Percentiles rank a stretch among this genome's conserved stretches.
phyloP scores from a whole-genome alignment of 169 alveolate species.

The Neospora caninum region DNA sequence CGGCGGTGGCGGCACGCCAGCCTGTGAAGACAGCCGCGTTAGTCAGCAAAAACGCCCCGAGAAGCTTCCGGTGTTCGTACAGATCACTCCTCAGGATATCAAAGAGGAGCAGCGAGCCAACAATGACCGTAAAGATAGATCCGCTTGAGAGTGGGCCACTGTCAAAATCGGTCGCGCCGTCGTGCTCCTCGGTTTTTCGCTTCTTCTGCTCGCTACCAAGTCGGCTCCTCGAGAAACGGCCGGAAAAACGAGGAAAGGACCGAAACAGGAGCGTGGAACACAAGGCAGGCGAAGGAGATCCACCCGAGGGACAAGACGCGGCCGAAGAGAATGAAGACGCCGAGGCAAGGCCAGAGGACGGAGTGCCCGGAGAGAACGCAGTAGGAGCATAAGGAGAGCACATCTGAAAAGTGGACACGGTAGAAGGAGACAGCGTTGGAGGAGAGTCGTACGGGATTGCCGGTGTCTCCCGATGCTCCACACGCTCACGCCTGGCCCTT shows the following conservation, averaged over 20 bases:
- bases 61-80: constrained; percentile 26
- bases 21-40: constrained; percentile 2
- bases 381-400: too few relatives aligned
- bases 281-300: not conserved
- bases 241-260: not conserved
- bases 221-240: not conserved
- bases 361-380: too few relatives aligned
- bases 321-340: not conserved
- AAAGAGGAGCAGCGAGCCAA: not conserved
- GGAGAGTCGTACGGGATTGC: not conserved
- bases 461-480: too few relatives aligned
- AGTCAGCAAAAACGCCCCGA: not conserved
- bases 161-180: not conserved
- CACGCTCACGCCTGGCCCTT: too few relatives aligned
- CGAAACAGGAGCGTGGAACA: not conserved
- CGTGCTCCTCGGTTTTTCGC: not conserved
- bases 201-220: not conserved
- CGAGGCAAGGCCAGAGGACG: not conserved
- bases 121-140: not conserved
- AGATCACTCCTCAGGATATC: not conserved
- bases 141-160: not conserved
- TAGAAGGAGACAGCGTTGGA: not conserved
- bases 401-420: not conserved
- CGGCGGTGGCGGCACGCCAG: not conserved
- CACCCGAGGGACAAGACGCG: not conserved